A percentile compares a stretch with the other conserved stretches of the same genome.
phyloP scores from a whole-genome alignment of 352 stramenopile genomes.

The Sclerospora graminicola region DNA sequence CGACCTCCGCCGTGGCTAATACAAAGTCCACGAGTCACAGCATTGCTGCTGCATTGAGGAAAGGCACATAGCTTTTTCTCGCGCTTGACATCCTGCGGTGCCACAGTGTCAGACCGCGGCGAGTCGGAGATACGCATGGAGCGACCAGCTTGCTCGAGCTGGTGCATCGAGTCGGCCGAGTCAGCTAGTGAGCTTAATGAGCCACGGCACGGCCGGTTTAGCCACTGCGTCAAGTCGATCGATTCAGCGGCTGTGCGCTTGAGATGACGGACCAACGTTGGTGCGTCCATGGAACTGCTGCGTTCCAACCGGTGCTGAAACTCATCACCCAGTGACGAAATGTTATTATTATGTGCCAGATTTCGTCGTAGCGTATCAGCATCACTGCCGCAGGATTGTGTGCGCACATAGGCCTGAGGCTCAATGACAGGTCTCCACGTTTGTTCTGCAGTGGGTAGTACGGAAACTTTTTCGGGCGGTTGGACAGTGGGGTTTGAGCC shows the following conservation, averaged over 20 bases:
- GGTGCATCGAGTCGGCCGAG: conserved; percentile 43
- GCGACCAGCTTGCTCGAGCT: conserved; percentile 29
- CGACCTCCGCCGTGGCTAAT: conserved; percentile 74
- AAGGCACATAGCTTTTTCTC: conserved; percentile 78
- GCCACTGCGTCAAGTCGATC: conserved; percentile 36
- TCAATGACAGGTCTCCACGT: conserved; percentile 16
- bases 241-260: conserved; percentile 16
- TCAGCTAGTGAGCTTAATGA: conserved; percentile 45
- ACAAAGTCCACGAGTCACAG: conserved; percentile 70
- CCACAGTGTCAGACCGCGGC: conserved; percentile 4
- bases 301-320: conserved; percentile 33
- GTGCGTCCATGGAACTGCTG: conserved; percentile 53
- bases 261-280: conserved; percentile 18
- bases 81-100: conserved; percentile 22
- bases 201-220: conserved; percentile 17
- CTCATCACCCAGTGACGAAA: conserved; percentile 4
- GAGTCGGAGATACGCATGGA: conserved; percentile 28
- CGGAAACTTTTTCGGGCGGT: background rate
- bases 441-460: conserved; percentile 2
- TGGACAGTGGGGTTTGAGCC: background rate
- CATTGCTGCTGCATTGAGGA: conserved; percentile 60
- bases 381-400: conserved; percentile 16
- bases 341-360: conserved; percentile 1
- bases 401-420: conserved; percentile 12
- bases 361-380: conserved; percentile 8